Evolutionary conservation across 2,329 filamentous ascomycete genomes (phyloP).

Genomic region (Diplodia sapinea): DNA sequence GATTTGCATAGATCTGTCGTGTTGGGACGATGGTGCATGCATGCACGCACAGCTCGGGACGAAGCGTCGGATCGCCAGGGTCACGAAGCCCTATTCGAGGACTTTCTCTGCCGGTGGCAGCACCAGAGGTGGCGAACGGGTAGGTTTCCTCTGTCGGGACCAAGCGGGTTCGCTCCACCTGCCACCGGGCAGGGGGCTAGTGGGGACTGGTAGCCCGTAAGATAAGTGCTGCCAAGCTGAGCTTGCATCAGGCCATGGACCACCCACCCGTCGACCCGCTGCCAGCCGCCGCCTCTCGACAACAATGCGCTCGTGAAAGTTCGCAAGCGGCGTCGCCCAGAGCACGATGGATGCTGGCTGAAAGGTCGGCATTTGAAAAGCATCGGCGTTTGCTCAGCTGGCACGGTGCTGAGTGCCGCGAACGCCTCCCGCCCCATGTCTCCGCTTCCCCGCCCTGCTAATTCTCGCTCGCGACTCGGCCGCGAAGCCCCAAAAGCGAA

Average conservation of each 20-base stretch:
- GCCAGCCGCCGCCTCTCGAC: neutral
- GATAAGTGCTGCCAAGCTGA: conserved; percentile 23
- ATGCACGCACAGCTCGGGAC: conserved; percentile 12
- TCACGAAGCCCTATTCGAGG: neutral
- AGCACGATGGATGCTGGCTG: neutral
- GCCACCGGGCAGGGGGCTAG: neutral
- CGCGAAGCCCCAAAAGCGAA: neutral
- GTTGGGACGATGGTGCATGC: conserved; percentile 9
- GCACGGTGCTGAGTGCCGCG: neutral
- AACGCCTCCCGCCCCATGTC: conserved; percentile 2
- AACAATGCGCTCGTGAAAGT: neutral
- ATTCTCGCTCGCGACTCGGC: conserved; percentile 1
- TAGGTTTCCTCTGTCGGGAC: neutral
- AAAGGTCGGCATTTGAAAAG: conserved; percentile 9
- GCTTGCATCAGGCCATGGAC: neutral
- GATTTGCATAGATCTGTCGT: neutral
- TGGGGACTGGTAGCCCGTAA: neutral
- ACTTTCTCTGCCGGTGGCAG: conserved; percentile 3
- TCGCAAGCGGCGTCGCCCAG: conserved; percentile 5
- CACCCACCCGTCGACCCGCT: neutral
- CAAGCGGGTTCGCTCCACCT: conserved; percentile 2
- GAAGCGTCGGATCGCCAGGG: conserved; percentile 5
- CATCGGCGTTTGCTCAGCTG: conserved; percentile 14
- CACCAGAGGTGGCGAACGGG: neutral
- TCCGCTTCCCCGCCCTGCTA: conserved; percentile 20